Conservation (phyloP, 495 filamentous ascomycete genomes). For the Letharia columbiana region DNA sequence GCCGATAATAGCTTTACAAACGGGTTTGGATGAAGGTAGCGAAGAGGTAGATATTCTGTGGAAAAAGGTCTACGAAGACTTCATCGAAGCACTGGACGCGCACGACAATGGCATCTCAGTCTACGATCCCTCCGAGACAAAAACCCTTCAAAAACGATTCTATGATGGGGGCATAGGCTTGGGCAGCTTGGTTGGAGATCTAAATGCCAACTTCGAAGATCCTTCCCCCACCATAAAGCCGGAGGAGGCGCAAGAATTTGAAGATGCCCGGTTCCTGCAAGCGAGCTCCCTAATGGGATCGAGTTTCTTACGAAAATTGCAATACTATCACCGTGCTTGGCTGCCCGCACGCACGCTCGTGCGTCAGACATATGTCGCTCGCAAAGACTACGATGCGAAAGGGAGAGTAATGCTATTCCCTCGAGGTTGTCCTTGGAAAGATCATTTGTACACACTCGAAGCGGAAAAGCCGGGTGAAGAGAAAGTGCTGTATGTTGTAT, state of each 20-base stretch:
- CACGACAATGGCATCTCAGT: constrained; percentile 89
- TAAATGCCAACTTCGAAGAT: constrained; percentile 56
- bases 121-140: constrained; percentile 60
- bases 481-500: constrained; percentile 79
- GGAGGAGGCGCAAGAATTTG: constrained; percentile 47
- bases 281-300: constrained; percentile 78
- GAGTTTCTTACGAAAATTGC: constrained; percentile 69
- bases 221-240: constrained; percentile 1
- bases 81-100: constrained; percentile 92
- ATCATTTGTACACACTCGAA: constrained; percentile 88
- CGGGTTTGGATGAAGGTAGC: constrained; percentile 51
- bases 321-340: constrained; percentile 67
- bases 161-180: constrained; percentile 72
- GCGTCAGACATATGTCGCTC: constrained; percentile 54
- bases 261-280: constrained; percentile 68
- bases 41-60: constrained; percentile 65
- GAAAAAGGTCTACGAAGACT: constrained; percentile 83
- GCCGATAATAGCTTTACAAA: constrained; percentile 63
- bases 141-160: constrained; percentile 69
- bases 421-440: constrained; percentile 81
- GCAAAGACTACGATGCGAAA: constrained; percentile 55
- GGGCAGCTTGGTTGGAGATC: constrained; percentile 70
- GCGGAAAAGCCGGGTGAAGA: constrained; percentile 43
- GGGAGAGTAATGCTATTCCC: constrained; percentile 76
- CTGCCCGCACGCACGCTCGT: constrained; percentile 79